Evolutionary conservation across 2,329 filamentous ascomycete species (phyloP).

Genomic region (Ceratocystis harringtonii): DNA sequence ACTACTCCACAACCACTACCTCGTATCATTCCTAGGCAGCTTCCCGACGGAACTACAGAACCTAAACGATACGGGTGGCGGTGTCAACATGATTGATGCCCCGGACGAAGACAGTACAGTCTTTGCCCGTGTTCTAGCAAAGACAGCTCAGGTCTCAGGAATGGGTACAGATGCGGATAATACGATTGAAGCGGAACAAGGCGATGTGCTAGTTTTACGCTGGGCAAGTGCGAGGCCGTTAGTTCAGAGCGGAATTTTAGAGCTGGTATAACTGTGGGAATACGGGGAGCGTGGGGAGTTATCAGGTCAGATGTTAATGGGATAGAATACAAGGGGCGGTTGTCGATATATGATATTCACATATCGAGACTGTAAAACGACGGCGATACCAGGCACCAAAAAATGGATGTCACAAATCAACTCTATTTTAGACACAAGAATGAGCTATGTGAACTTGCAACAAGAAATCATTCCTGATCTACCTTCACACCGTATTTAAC

Average conservation of each 20-base stretch:
- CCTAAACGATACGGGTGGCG: slow-evolving; percentile 71
- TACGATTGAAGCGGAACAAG: slow-evolving; percentile 41
- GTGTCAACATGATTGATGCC: slow-evolving; percentile 79
- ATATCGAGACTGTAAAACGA: slow-evolving; percentile 1
- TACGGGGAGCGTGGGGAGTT: background rate
- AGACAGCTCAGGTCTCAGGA: slow-evolving; percentile 39
- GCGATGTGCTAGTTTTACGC: slow-evolving; percentile 53
- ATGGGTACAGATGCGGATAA: slow-evolving; percentile 50
- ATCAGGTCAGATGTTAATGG: background rate
- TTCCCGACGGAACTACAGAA: slow-evolving; percentile 70
- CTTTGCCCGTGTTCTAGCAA: slow-evolving; percentile 59
- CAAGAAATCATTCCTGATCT: background rate
- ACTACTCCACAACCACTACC: slow-evolving; percentile 71
- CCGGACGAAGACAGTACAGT: slow-evolving; percentile 75
- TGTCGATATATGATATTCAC: background rate
- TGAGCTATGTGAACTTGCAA: background rate
- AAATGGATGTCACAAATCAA: background rate
- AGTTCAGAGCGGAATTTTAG: slow-evolving; percentile 40
- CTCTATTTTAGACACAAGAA: background rate
- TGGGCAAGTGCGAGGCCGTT: slow-evolving; percentile 58
- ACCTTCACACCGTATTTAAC: no score
- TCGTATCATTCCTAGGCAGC: slow-evolving; percentile 64
- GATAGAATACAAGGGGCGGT: background rate
- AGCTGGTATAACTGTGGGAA: slow-evolving; percentile 36
- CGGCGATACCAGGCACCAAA: slow-evolving; percentile 7